Percentiles rank a stretch among this genome's conserved stretches.
Evolutionary conservation across 1,139 yeast species (phyloP).

Genomic region (Yamadazyma diospyri): DNA sequence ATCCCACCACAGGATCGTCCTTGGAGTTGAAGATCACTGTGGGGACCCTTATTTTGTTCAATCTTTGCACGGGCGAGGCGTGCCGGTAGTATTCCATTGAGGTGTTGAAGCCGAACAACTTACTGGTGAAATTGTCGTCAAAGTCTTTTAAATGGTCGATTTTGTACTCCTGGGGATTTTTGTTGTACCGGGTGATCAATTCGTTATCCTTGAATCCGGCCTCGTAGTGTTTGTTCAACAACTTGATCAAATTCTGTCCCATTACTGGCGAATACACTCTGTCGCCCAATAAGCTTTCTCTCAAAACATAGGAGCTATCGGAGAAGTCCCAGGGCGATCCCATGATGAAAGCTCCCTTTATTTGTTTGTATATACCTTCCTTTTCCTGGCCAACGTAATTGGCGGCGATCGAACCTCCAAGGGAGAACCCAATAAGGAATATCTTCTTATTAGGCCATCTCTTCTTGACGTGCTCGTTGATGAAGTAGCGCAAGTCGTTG

Average conservation of each 20-base stretch:
- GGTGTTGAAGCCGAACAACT: slow-evolving; percentile 50
- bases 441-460: slow-evolving; percentile 51
- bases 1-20: slow-evolving; percentile 61
- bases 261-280: slow-evolving; percentile 52
- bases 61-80: slow-evolving; percentile 51
- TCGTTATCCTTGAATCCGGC: slow-evolving; percentile 27
- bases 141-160: slow-evolving; percentile 37
- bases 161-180: slow-evolving; percentile 33
- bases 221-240: slow-evolving; percentile 42
- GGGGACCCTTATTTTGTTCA: slow-evolving; percentile 51
- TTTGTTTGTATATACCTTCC: slow-evolving; percentile 28
- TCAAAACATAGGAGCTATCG: slow-evolving; percentile 42
- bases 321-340: slow-evolving; percentile 59
- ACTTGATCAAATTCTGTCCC: slow-evolving; percentile 44
- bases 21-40: slow-evolving; percentile 44
- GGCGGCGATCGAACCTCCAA: slow-evolving; percentile 55
- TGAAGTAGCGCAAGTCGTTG: slow-evolving; percentile 53
- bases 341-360: slow-evolving; percentile 48
- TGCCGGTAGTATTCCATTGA: slow-evolving; percentile 52
- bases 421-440: slow-evolving; percentile 52
- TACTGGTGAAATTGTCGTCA: slow-evolving; percentile 52
- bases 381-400: slow-evolving; percentile 57
- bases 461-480: slow-evolving; percentile 42
- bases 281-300: slow-evolving; percentile 41
- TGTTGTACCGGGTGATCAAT: slow-evolving; percentile 25